Base-by-base conservation (phyloP, 805 yeast genomes). In the Starmerella kuoi region DNA sequence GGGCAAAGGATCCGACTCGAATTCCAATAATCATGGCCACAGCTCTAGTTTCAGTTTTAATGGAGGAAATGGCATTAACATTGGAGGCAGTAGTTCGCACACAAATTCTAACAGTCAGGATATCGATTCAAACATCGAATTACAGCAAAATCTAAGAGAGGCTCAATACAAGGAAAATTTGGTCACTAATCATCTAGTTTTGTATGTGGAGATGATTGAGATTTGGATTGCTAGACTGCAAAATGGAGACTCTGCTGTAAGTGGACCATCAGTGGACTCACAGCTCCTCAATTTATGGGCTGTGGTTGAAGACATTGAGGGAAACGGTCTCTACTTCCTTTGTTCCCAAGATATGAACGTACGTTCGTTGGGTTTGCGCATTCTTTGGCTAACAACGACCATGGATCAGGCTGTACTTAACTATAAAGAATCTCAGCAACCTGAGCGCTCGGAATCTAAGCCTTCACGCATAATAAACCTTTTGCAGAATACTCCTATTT, bases 271-370 rank as follows among this genome's bases (percentile, higher is more conserved):
- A 1, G 38, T 49, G 18, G 46, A 44, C 23, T 17, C 43, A 17
- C 49, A 53, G 39, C 24, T 76, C 36, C 31, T 48, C 4, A 40
- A 35, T 11, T 76, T 85, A 15, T 76, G 84, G 48, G 80, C 95
- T 0, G 79, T 82, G 0, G 78, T 91, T 36, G 97, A 91, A 60
- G 96, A 88, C 48, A 83, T 88, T 8, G 98, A 91, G 61, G 96
- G 98, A 0, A 84, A 87, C 56, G 99, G 95, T 0, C 62, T 91
- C 24, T 91, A 84, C 55, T 88, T 93, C 55, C 64, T 91, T 19
- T 83, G 95, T 54, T 83, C 95, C 1, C 93, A 86, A 51, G 95
- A 86, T 56, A 69, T 79, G 33, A 67, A 72, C 20, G 72, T 84
- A 11, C 67, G 99, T 41, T 76, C 75, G 45, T 62, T 77, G 36